A percentile compares a stretch with the other conserved stretches of the same genome.
These are phyloP conservation scores for Lactifluus subvellereus DNA, from an alignment of 768 basidiomycete genomes.

Conservation along the genomic window DNA sequence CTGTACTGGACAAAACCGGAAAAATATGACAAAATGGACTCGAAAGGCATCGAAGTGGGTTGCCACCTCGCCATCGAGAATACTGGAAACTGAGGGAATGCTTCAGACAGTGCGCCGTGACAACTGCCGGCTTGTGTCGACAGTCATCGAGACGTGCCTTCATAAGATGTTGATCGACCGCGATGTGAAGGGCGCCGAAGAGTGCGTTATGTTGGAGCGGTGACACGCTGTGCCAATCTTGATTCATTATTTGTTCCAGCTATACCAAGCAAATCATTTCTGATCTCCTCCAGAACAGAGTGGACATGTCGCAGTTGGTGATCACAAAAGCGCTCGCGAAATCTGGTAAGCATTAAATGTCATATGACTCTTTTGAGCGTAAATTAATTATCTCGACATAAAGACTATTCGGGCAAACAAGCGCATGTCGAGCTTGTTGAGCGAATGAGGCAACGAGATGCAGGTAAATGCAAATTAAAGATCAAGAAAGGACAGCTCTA, in stretches of 20 bases:
- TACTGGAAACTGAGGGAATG: background rate
- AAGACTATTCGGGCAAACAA: slow-evolving; percentile 92
- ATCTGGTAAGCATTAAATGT: slow-evolving; percentile 43
- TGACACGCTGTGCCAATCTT: slow-evolving; percentile 1
- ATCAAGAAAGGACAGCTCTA: background rate
- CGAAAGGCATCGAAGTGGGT: slow-evolving; percentile 95
- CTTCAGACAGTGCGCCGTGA: slow-evolving; percentile 91
- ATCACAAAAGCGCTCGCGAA: slow-evolving; percentile 97
- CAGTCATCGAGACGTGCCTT: slow-evolving; percentile 95
- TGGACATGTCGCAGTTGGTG: slow-evolving; percentile 98
- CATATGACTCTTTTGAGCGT: background rate
- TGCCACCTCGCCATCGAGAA: background rate
- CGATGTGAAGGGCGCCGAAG: slow-evolving; percentile 89
- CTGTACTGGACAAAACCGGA: slow-evolving; percentile 95
- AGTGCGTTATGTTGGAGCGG: slow-evolving; percentile 44
- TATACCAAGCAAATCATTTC: slow-evolving; percentile 93
- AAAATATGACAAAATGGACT: slow-evolving; percentile 99
- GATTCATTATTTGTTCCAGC: slow-evolving; percentile 35
- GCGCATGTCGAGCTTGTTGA: slow-evolving; percentile 95
- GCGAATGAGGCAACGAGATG: slow-evolving; percentile 93
- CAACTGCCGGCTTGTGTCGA: slow-evolving; percentile 97
- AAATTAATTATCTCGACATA: background rate
- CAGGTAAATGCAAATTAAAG: slow-evolving; percentile 43
- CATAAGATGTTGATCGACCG: slow-evolving; percentile 97
- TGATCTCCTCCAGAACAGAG: slow-evolving; percentile 90